Conservation (phyloP, 2,329 filamentous ascomycete genomes). For the Beauveria varroae region DNA sequence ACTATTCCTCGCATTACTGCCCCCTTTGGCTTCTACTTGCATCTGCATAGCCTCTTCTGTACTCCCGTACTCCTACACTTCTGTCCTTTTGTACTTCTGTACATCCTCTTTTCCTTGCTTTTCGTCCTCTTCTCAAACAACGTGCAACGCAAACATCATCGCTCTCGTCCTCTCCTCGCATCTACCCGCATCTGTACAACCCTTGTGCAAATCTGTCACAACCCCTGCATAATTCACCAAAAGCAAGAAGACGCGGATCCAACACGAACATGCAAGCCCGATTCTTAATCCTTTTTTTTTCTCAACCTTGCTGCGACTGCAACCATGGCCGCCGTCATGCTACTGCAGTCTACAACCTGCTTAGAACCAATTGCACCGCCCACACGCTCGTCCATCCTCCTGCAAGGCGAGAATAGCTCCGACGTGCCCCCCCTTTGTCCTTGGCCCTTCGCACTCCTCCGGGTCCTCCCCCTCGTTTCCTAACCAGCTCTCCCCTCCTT, state of each 20-base stretch:
- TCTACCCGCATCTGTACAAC: neutral
- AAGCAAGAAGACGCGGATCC: constrained; percentile 8
- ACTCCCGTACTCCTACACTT: neutral
- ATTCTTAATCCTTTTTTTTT: neutral
- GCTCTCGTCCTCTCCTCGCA: neutral
- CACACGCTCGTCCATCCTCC: neutral
- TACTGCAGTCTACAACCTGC: neutral
- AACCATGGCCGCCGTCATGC: neutral
- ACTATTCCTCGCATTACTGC: neutral
- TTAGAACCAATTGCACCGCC: neutral
- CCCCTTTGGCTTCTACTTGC: neutral
- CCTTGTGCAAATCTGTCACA: neutral
- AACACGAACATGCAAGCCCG: neutral
- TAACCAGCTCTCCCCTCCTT: neutral
- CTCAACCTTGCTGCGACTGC: neutral
- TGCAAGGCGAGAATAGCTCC: neutral
- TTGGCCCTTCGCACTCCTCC: neutral
- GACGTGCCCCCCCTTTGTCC: neutral
- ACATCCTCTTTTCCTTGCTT: neutral
- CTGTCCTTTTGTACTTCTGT: neutral
- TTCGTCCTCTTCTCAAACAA: too few species aligned
- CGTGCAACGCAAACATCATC: neutral
- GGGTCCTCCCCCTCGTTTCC: neutral
- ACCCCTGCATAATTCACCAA: neutral
- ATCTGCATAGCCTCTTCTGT: too few species aligned